phyloP scores from a whole-genome alignment of 306 rosid genomes.

The Carpinus fangiana region DNA sequence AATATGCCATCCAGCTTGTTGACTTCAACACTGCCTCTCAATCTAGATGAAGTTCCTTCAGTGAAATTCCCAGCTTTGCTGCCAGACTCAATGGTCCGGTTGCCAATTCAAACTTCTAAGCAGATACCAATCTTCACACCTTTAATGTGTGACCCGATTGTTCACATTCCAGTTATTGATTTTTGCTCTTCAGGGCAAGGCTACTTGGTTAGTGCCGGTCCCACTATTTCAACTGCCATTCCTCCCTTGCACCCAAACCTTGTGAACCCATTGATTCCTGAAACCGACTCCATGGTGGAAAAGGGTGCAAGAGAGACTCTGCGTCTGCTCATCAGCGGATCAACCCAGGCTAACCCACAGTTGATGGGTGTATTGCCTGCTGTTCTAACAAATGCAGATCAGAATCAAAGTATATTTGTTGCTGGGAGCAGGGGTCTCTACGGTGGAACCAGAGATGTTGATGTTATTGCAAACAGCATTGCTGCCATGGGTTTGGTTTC shows the following conservation, averaged over 20 bases:
- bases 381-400: constrained; percentile 55
- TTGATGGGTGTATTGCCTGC: constrained; percentile 65
- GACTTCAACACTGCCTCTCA: constrained; percentile 54
- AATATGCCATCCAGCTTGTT: constrained; percentile 56
- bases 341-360: constrained; percentile 66
- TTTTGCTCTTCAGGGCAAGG: constrained; percentile 95
- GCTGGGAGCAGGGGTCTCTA: constrained; percentile 85
- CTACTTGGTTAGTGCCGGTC: constrained; percentile 88
- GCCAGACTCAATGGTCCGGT: constrained; percentile 69
- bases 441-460: constrained; percentile 67
- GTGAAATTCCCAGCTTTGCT: constrained; percentile 76
- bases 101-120: constrained; percentile 70
- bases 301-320: constrained; percentile 94
- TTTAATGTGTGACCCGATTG: constrained; percentile 88
- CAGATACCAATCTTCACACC: constrained; percentile 92
- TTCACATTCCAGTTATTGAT: constrained; percentile 86
- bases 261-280: constrained; percentile 68
- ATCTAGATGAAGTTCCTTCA: constrained; percentile 45
- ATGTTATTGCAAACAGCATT: constrained; percentile 67
- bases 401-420: constrained; percentile 55
- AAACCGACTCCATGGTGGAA: constrained; percentile 71
- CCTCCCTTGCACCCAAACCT: constrained; percentile 71
- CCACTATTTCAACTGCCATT: constrained; percentile 68
- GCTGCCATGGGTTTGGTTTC: constrained; percentile 87
- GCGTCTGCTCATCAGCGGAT: constrained; percentile 73